These are phyloP conservation scores for Vachellia pachyceras DNA, from an alignment of 306 rosid genomes.

Conservation along the genomic window DNA sequence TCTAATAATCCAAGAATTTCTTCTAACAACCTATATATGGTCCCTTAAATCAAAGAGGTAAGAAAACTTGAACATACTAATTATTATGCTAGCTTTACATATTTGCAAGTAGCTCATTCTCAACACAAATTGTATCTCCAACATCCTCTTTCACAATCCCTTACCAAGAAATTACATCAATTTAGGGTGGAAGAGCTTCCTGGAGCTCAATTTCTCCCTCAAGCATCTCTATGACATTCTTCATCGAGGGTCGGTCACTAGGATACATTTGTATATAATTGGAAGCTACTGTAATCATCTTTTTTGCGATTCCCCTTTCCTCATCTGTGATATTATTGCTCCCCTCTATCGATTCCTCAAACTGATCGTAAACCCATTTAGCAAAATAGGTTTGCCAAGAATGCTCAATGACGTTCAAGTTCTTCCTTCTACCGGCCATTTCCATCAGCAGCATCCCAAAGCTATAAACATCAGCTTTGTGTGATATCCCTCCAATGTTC, in stretches of 20 bases:
- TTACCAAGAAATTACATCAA: neutral
- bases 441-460: neutral
- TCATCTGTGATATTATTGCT: neutral
- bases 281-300: neutral
- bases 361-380: neutral
- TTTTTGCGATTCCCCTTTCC: neutral
- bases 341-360: neutral
- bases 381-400: neutral
- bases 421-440: neutral
- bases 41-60: too few relatives aligned
- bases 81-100: neutral
- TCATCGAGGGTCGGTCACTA: neutral
- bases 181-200: neutral
- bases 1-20: too few relatives aligned
- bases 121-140: too few relatives aligned
- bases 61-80: neutral
- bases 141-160: neutral
- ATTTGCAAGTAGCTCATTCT: neutral
- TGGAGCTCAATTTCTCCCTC: neutral
- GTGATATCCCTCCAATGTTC: neutral
- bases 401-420: neutral
- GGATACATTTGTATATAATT: neutral
- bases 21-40: neutral
- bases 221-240: neutral
- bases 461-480: neutral